Percentiles rank a stretch among this genome's conserved stretches.
phyloP scores from a whole-genome alignment of 1,284 basidiomycete species.

The Violaceomyces palustris region DNA sequence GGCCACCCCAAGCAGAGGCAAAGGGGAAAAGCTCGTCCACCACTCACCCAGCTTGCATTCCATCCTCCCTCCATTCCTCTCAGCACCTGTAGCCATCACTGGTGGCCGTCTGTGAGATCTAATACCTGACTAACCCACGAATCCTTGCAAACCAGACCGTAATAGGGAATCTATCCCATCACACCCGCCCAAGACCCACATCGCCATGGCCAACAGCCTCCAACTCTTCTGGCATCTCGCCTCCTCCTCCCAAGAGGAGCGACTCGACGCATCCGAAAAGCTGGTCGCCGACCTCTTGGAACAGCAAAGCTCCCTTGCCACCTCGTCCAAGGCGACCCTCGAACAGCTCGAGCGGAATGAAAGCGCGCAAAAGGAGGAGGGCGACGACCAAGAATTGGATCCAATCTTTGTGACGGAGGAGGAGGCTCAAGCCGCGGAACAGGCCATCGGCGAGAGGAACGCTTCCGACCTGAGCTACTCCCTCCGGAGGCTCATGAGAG shows the following conservation, averaged over 20 bases:
- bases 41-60: too few species aligned
- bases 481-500: slow-evolving; percentile 55
- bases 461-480: slow-evolving; percentile 58
- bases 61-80: too few species aligned
- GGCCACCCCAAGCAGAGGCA: too few species aligned
- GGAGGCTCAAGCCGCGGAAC: slow-evolving; percentile 51
- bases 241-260: slow-evolving; percentile 71
- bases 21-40: too few species aligned
- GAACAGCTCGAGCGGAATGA: slow-evolving; percentile 40
- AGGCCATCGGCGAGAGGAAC: slow-evolving; percentile 59
- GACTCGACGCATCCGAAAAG: slow-evolving; percentile 78
- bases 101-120: too few species aligned
- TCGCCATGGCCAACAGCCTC: slow-evolving; percentile 71
- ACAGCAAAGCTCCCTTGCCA: slow-evolving; percentile 20
- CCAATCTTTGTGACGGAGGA: slow-evolving; percentile 10
- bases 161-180: too few species aligned
- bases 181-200: too few species aligned
- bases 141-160: too few species aligned
- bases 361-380: slow-evolving; percentile 54
- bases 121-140: too few species aligned
- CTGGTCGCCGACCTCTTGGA: slow-evolving; percentile 65
- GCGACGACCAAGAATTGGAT: slow-evolving; percentile 39
- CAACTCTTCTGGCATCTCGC: slow-evolving; percentile 91
- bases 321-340: slow-evolving; percentile 25
- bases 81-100: too few species aligned